Percentiles rank a stretch among this genome's conserved stretches.
These are phyloP conservation scores for Blastobotrys americana DNA, from an alignment of 805 yeast species.

Conservation along the genomic window DNA sequence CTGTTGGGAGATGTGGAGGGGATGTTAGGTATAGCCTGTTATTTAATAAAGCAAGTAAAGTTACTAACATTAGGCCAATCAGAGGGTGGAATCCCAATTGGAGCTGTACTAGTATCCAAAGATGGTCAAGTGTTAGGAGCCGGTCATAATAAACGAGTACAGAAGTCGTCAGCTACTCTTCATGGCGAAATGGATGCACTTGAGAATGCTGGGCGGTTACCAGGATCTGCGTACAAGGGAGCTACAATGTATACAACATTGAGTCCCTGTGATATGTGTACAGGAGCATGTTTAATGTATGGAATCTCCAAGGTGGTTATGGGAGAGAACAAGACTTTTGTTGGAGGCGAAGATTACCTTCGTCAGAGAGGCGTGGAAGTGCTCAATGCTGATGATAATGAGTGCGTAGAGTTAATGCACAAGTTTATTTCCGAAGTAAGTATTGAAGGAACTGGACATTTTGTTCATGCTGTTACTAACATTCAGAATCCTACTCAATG, in stretches of 20 bases:
- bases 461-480: too few relatives aligned
- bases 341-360: slow-evolving; percentile 78
- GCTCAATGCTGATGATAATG: slow-evolving; percentile 27
- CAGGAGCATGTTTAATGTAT: slow-evolving; percentile 86
- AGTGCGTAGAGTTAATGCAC: slow-evolving; percentile 55
- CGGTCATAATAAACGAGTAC: slow-evolving; percentile 89
- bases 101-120: slow-evolving; percentile 63
- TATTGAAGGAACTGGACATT: slow-evolving; percentile 4
- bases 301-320: slow-evolving; percentile 81
- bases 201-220: slow-evolving; percentile 85
- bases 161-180: slow-evolving; percentile 71
- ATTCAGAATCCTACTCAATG: slow-evolving; percentile 28
- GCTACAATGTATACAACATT: slow-evolving; percentile 90
- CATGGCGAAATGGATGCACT: slow-evolving; percentile 91
- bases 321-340: slow-evolving; percentile 79
- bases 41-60: too few relatives aligned
- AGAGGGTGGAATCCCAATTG: slow-evolving; percentile 92
- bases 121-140: slow-evolving; percentile 78
- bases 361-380: slow-evolving; percentile 51
- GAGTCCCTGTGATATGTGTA: slow-evolving; percentile 93
- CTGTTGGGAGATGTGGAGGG: background rate
- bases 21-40: too few relatives aligned
- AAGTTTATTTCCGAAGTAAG: slow-evolving; percentile 57
- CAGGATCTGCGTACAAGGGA: slow-evolving; percentile 67
- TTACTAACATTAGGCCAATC: slow-evolving; percentile 50